Base-by-base conservation (phyloP, 768 basidiomycete species). In the Mycena galopus region DNA sequence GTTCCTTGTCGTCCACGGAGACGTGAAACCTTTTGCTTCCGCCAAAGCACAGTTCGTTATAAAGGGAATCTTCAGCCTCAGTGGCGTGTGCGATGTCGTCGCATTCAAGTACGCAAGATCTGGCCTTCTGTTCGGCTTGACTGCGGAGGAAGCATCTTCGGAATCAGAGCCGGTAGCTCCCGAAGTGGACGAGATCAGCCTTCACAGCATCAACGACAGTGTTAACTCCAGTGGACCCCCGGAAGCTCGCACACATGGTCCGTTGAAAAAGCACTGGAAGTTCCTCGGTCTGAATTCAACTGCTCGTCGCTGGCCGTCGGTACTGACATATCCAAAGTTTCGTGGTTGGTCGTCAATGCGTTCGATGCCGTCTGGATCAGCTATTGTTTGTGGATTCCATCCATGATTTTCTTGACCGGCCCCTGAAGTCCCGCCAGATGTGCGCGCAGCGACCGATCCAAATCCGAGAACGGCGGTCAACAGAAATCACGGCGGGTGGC, bases 41-140 rank as follows among this genome's bases (percentile, higher is more conserved):
- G 53, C 62, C 23, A 67, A 66, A 12, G 65, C 59, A 2, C 72
- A 73, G 19, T 67, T 62, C 10, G 42, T 64, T 29, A 27, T 69
- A 33, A 69, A 69, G 51, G 67, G 14, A 0, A 73, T 73, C 25
- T 73, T 73, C 61, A 73, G 66, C 33, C 32, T 73, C 27, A 73
- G 72, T 39, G 72, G 72, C 0, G 29, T 69, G 3, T 56, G 21
- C 27, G 72, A 73, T 47, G 61, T 56, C 32, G 16, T 68, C 9
- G 72, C 47, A 5, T 69, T 73, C 30, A 56, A 55, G 9, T 47
- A 44, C 39, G 53, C 72, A 8, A 7, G 72, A 29, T 51, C 58
- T 2, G 65, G 60, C n/a, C 66, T 73, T 2, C 67, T 69, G 4
- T 30, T 62, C 9, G 64, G 58, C 35, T 16, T 57, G 19, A 21